Conservation (phyloP, 2,329 filamentous ascomycete genomes). For the Botrytis fabae region DNA sequence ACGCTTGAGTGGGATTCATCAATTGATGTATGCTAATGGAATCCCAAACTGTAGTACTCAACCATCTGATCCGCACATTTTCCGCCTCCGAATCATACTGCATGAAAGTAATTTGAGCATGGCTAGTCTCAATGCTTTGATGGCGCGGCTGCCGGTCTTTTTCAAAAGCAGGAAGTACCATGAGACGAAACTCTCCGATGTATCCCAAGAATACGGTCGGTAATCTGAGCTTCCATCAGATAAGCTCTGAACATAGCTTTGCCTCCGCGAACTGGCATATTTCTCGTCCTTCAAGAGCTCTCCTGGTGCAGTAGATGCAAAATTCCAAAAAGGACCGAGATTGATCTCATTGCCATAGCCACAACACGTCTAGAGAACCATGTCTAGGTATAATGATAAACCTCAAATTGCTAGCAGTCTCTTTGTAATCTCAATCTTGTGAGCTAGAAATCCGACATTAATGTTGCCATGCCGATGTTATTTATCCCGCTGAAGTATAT, state of each 20-base stretch:
- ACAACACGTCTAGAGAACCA: accelerated
- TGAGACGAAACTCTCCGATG: not conserved
- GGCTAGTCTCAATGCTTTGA: not conserved
- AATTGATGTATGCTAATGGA: not conserved
- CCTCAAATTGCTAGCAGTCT: accelerated
- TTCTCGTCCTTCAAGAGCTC: not conserved
- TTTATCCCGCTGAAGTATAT: not conserved
- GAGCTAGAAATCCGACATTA: not conserved
- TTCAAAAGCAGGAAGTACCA: not conserved
- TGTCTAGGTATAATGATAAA: accelerated
- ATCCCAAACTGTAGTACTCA: not conserved
- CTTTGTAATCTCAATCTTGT: not conserved
- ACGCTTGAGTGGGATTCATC: not conserved
- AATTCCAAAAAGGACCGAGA: not conserved
- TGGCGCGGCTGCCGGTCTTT: too few relatives aligned
- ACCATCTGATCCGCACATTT: not conserved
- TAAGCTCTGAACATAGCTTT: not conserved
- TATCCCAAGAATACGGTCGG: not conserved
- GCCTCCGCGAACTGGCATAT: not conserved
- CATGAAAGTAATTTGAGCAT: not conserved
- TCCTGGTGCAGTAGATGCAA: not conserved
- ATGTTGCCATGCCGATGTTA: not conserved
- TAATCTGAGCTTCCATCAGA: not conserved
- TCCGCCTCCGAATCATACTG: not conserved
- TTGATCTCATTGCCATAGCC: not conserved